phyloP scores from a whole-genome alignment of 2,329 filamentous ascomycete species.

The Volutella citrinella region DNA sequence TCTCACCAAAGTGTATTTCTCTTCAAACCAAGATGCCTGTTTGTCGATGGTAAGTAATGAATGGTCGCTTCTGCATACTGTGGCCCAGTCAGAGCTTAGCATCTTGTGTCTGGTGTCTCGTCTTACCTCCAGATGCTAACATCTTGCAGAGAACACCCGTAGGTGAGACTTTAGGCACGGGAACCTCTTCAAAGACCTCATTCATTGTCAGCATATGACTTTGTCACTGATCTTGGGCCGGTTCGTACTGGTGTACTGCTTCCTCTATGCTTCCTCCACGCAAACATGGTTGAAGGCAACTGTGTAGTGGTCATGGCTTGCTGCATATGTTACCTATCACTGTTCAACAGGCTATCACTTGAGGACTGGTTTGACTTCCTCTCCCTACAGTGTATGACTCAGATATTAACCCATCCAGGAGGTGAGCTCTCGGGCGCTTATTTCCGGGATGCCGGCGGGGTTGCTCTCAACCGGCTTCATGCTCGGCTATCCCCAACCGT shows the following conservation, averaged over 20 bases:
- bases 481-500: no score
- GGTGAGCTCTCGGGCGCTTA: no score
- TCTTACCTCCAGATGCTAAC: constrained; percentile 5
- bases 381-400: no score
- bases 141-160: constrained; percentile 5
- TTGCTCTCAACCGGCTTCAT: no score
- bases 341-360: no score
- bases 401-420: no score
- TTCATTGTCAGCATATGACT: neutral
- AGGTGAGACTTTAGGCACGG: constrained; percentile 1
- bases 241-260: constrained; percentile 16
- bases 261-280: constrained; percentile 34
- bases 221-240: accelerated
- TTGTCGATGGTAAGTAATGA: constrained; percentile 15
- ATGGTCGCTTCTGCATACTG: constrained; percentile 7
- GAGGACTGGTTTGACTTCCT: no score
- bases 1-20: constrained; percentile 14
- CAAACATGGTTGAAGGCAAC: constrained; percentile 35
- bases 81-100: no score
- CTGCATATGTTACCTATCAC: no score
- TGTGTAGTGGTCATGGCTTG: no score
- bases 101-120: no score
- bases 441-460: no score
- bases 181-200: constrained; percentile 5
- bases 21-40: constrained; percentile 18